Conservation (phyloP, 2,329 filamentous ascomycete species). For the Clonostachys rhizophaga region DNA sequence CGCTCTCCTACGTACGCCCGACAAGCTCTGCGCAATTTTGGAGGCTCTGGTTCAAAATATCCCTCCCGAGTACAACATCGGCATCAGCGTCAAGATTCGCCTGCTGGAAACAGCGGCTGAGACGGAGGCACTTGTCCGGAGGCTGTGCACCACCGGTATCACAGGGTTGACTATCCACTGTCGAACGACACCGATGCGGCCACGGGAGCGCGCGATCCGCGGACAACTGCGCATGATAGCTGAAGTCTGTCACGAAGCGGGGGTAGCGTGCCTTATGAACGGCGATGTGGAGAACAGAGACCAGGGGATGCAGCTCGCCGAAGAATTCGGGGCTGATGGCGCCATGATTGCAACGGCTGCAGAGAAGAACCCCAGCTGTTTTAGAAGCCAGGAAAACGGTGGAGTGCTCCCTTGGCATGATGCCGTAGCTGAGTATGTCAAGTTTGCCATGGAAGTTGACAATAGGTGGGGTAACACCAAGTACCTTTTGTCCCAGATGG, state of each 20-base stretch:
- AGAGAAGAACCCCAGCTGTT: constrained; percentile 87
- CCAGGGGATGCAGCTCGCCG: constrained; percentile 65
- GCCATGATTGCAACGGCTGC: constrained; percentile 96
- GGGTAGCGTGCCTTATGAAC: constrained; percentile 93
- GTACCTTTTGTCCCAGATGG: constrained; percentile 78
- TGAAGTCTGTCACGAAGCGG: constrained; percentile 72
- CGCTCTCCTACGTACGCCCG: constrained; percentile 79
- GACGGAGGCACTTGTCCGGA: constrained; percentile 73
- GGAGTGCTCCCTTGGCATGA: constrained; percentile 71
- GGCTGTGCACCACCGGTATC: constrained; percentile 82
- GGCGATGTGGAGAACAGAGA: constrained; percentile 79
- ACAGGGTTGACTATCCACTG: constrained; percentile 92
- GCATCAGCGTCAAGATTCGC: constrained; percentile 95
- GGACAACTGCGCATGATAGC: constrained; percentile 82
- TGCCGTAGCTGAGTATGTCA: constrained; percentile 72
- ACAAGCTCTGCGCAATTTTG: constrained; percentile 78
- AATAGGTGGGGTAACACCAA: constrained; percentile 94
- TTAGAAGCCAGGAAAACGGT: constrained; percentile 64
- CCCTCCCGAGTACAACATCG: constrained; percentile 73
- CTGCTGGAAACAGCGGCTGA: constrained; percentile 72
- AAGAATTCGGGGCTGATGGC: constrained; percentile 82
- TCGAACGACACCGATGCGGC: constrained; percentile 92
- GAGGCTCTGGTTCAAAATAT: constrained; percentile 78
- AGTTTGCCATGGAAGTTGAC: constrained; percentile 67
- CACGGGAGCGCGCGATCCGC: constrained; percentile 80